Evolutionary conservation across 768 basidiomycete species (phyloP).

Genomic region (Rhizopogon salebrosus): DNA sequence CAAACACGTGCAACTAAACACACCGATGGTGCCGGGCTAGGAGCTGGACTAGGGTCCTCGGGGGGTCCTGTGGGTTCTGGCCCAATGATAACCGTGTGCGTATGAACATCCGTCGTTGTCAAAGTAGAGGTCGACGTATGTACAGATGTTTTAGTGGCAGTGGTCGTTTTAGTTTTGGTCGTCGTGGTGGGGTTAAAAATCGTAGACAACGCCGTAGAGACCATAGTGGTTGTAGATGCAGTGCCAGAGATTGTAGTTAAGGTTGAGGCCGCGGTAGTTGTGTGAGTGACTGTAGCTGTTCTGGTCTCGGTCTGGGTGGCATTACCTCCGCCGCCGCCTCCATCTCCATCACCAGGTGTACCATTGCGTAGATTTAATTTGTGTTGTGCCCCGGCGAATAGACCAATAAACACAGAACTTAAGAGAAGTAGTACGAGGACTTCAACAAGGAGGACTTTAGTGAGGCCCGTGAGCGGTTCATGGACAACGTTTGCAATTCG

Average conservation of each 20-base stretch:
- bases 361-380: constrained; percentile 53
- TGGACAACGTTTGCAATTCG: constrained; percentile 51
- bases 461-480: constrained; percentile 78
- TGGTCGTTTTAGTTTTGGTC: constrained; percentile 37
- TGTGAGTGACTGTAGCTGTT: constrained; percentile 26
- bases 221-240: constrained; percentile 26
- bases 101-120: constrained; percentile 30
- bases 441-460: constrained; percentile 74
- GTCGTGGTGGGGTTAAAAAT: constrained; percentile 29
- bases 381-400: constrained; percentile 88
- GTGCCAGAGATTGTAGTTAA: constrained; percentile 25
- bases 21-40: constrained; percentile 48
- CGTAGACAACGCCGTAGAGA: constrained; percentile 27
- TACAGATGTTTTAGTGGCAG: constrained; percentile 32
- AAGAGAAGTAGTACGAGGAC: constrained; percentile 76
- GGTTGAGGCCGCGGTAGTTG: constrained; percentile 20
- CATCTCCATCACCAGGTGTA: constrained; percentile 21
- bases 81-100: constrained; percentile 37
- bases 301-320: constrained; percentile 29
- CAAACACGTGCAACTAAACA: constrained; percentile 3
- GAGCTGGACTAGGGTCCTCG: constrained; percentile 54
- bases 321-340: constrained; percentile 21
- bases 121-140: constrained; percentile 31
- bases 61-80: constrained; percentile 36
- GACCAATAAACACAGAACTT: constrained; percentile 83